Conservation (phyloP, 441 rosid species). For the Brassica hybrid region DNA sequence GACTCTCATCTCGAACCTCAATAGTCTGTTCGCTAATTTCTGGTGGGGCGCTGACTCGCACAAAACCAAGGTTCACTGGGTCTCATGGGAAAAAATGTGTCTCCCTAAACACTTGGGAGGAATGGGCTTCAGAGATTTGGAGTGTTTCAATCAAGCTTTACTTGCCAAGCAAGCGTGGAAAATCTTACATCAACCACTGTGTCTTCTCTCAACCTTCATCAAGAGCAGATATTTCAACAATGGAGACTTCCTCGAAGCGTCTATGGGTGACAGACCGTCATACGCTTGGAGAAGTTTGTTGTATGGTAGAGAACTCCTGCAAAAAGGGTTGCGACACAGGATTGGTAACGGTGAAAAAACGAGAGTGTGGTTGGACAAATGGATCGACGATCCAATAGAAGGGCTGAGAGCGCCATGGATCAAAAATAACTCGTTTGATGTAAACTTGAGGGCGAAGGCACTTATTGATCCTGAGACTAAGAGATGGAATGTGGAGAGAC, state of each 20-base stretch:
- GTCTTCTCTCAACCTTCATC: too few relatives aligned
- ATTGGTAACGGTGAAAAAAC: not conserved
- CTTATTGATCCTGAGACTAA: not conserved
- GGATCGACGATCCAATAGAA: not conserved
- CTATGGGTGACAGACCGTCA: not conserved
- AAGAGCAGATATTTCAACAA: not conserved
- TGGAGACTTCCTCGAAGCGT: not conserved
- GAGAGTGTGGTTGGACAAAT: not conserved
- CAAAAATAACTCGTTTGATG: not conserved
- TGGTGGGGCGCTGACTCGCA: not conserved
- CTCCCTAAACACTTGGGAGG: not conserved
- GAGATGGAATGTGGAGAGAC: not conserved
- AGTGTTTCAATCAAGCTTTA: not conserved
- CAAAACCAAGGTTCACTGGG: not conserved
- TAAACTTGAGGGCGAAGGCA: not conserved
- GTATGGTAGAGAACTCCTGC: not conserved
- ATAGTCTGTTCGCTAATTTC: not conserved
- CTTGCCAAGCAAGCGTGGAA: not conserved
- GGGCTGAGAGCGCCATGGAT: not conserved
- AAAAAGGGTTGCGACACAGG: not conserved
- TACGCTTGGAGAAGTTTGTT: not conserved
- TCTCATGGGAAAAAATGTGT: not conserved
- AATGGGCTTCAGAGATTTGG: not conserved
- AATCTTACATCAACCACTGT: too few relatives aligned
- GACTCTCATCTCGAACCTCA: not conserved